These are phyloP conservation scores for Graphilbum sp. DNA, from an alignment of 2,329 filamentous ascomycete species.

Conservation along the genomic window DNA sequence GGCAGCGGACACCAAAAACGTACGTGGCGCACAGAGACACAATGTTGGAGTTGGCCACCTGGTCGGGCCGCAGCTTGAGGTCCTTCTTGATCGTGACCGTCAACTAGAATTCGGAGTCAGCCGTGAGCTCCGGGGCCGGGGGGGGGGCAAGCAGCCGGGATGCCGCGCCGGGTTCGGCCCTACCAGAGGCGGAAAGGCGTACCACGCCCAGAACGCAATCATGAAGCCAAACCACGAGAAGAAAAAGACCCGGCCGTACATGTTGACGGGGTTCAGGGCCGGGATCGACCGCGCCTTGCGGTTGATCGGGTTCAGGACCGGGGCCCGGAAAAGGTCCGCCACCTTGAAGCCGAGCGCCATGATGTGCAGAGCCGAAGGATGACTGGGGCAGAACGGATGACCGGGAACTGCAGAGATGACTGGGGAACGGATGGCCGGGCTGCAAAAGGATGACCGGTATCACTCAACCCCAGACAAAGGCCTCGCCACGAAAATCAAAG, in stretches of 20 bases:
- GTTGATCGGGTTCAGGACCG: conserved; percentile 71
- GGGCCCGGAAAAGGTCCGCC: conserved; percentile 32
- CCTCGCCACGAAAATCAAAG: too few relatives aligned
- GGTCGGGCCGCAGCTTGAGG: conserved; percentile 48
- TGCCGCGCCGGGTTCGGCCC: too few relatives aligned
- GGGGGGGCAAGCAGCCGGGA: too few relatives aligned
- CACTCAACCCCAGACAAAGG: too few relatives aligned
- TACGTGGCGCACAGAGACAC: conserved; percentile 58
- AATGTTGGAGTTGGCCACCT: conserved; percentile 84
- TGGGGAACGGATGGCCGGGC: too few relatives aligned
- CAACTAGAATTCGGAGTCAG: too few relatives aligned
- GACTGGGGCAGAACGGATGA: neutral
- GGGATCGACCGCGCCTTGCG: conserved; percentile 69
- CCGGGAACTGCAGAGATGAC: too few relatives aligned
- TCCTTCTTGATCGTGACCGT: conserved; percentile 67
- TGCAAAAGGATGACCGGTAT: too few relatives aligned
- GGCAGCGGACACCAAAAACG: conserved; percentile 13
- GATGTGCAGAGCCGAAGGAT: neutral
- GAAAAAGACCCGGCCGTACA: conserved; percentile 78
- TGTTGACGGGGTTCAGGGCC: conserved; percentile 57
- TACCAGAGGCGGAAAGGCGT: conserved; percentile 76
- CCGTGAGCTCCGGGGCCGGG: too few relatives aligned
- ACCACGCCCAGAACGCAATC: conserved; percentile 83
- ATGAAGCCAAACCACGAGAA: conserved; percentile 81
- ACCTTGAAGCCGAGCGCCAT: conserved; percentile 19